phyloP scores from a whole-genome alignment of 371 early-diverging fungal species.

The Mucor plumbeus region DNA sequence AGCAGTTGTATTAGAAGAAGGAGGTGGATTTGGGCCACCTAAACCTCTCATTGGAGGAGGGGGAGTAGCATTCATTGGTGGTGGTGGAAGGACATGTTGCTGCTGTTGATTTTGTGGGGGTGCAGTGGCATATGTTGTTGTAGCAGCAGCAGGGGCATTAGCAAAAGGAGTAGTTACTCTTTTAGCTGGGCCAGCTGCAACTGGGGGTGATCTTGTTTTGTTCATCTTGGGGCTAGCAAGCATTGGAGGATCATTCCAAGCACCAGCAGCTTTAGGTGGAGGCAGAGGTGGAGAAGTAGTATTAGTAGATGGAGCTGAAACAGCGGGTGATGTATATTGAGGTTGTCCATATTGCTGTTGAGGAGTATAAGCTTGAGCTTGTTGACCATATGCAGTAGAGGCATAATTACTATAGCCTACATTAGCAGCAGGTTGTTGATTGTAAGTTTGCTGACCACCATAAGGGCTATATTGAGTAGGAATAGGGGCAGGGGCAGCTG shows the following conservation, averaged over 20 bases:
- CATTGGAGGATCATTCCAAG: conserved; percentile 66
- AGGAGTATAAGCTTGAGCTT: neutral
- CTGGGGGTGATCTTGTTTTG: conserved; percentile 20
- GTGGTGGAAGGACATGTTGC: conserved; percentile 16
- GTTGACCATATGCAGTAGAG: neutral
- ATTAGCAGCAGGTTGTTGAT: neutral
- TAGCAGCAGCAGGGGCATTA: conserved; percentile 34
- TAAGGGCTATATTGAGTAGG: conserved; percentile 8
- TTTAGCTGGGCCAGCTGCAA: conserved; percentile 26
- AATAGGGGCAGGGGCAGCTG: conserved; percentile 32
- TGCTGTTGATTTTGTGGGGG: conserved; percentile 28
- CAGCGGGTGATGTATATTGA: conserved; percentile 23
- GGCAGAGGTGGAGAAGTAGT: conserved; percentile 24
- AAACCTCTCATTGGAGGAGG: conserved; percentile 21
- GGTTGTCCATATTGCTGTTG: neutral
- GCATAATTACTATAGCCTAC: conserved; percentile 1
- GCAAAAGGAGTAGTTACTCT: conserved; percentile 48
- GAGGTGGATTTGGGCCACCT: conserved; percentile 16
- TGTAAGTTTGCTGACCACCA: neutral
- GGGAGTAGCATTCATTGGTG: conserved; percentile 13
- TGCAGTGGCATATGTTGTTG: conserved; percentile 27
- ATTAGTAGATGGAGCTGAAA: conserved; percentile 31
- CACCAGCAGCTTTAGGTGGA: conserved; percentile 31
- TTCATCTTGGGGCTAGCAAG: conserved; percentile 22
- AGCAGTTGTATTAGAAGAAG: conserved; percentile 18